Base-by-base conservation (phyloP, 331 rosid genomes). In the Malus hybrid region DNA sequence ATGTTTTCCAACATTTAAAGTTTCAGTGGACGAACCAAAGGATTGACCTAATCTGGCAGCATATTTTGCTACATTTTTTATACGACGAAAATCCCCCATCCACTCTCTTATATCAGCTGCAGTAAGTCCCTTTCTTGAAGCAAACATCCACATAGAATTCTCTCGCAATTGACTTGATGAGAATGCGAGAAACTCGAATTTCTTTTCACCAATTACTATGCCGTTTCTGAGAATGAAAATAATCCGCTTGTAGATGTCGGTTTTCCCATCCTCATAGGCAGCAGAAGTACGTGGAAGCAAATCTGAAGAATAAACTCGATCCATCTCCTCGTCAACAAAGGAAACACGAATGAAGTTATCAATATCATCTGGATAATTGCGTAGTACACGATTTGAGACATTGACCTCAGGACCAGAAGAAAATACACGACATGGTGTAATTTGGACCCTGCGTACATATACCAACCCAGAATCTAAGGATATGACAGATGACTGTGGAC, bases 21-120 rank as follows among this genome's bases (percentile, higher is more conserved):
- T 86, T 86, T 93, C 95, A 4, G 90, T 83, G 6, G 98, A 93
- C 13, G 98, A 90, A 34, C 98, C 85, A 66, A 93, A 85, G 20
- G 98, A 93, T 82, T 93, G 98, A 11, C 96, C 96, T 55, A 93
- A 65, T 65, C 98, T 87, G 55, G 98, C 96, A 59, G 98, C 96
- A 76, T 89, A 90, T 80, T 89, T 93, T 22, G 98, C 96, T 56
- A 89, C 95, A 76, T 87, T 93, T 82, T 42, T 93, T 60, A 90
- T 93, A 20, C 60, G 73, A 28, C 74, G 4, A 85, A 93, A 90
- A 57, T 87, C 65, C 24, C 98, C 98, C 95, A 93, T 90, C 90
- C 86, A 78, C 0, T 34, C 42, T 78, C 96, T 85, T 76, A 93
- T 90, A 33, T 7, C 32, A 13, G 78, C 59, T 75, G 95, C 91